Conservation (phyloP, 768 basidiomycete species). For the Lentinula raphanica region DNA sequence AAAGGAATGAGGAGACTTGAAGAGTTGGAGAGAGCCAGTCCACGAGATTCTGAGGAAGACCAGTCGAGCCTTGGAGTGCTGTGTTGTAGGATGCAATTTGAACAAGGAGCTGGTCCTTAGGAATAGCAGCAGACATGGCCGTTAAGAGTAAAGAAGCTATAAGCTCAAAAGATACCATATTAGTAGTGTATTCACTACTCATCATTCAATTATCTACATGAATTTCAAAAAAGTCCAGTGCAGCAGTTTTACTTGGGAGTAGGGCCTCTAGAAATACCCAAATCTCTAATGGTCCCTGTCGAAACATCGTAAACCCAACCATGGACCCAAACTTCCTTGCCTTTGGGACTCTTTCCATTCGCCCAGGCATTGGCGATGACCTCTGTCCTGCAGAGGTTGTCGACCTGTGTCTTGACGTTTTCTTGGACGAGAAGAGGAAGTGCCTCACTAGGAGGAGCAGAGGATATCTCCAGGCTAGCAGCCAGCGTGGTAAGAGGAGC, state of each 20-base stretch:
- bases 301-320: slow-evolving; percentile 70
- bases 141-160: slow-evolving; percentile 8
- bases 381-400: slow-evolving; percentile 41
- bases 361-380: slow-evolving; percentile 46
- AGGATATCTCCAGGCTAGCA: slow-evolving; percentile 38
- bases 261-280: slow-evolving; percentile 43
- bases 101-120: slow-evolving; percentile 45
- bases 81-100: slow-evolving; percentile 91
- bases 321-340: slow-evolving; percentile 52
- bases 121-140: slow-evolving; percentile 3
- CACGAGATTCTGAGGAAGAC: slow-evolving; percentile 71
- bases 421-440: slow-evolving; percentile 47
- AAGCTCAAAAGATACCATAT: background rate
- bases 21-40: slow-evolving; percentile 88
- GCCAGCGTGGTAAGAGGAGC: slow-evolving; percentile 57
- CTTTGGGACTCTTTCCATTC: slow-evolving; percentile 29
- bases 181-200: background rate
- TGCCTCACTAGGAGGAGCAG: slow-evolving; percentile 29
- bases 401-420: slow-evolving; percentile 55
- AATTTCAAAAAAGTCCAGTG: no score
- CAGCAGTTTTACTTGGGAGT: slow-evolving; percentile 11
- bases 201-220: background rate
- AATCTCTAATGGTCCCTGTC: slow-evolving; percentile 52
- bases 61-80: slow-evolving; percentile 64
- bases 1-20: slow-evolving; percentile 68